phyloP scores from a whole-genome alignment of 2,329 filamentous ascomycete genomes.

The Celoporthe dispersa region DNA sequence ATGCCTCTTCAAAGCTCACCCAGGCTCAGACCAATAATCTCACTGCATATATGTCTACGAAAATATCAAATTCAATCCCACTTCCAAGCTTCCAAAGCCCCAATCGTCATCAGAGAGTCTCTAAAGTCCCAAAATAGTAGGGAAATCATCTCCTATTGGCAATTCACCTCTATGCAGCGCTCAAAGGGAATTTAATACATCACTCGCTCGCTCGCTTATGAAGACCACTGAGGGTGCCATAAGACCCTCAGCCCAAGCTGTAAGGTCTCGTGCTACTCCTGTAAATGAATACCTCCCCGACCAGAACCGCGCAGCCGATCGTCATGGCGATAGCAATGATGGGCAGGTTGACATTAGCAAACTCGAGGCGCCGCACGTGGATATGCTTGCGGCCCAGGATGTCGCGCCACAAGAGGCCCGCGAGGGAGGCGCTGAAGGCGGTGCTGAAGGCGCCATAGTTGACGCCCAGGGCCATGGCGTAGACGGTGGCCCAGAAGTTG shows the following conservation, averaged over 20 bases:
- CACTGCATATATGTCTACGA: not conserved
- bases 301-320: conserved; percentile 63
- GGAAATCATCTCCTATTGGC: not conserved
- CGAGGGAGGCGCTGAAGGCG: conserved; percentile 72
- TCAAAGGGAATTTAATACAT: not conserved
- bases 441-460: conserved; percentile 78
- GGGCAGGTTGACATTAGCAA: conserved; percentile 70
- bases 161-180: not conserved
- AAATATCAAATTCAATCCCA: not conserved
- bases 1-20: conserved; percentile 2
- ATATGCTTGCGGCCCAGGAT: conserved; percentile 73
- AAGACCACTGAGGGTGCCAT: not conserved
- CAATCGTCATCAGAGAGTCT: not conserved
- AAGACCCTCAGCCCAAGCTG: conserved; percentile 17
- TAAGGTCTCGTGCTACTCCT: conserved; percentile 46
- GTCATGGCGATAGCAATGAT: conserved; percentile 73
- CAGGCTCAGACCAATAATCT: too few species aligned
- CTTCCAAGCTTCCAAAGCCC: not conserved
- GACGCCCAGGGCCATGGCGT: conserved; percentile 70
- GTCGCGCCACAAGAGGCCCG: conserved; percentile 73
- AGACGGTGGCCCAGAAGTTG: conserved; percentile 72
- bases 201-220: not conserved
- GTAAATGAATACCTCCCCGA: conserved; percentile 67
- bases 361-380: conserved; percentile 64
- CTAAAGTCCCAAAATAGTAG: not conserved